A percentile compares a stretch with the other conserved stretches of the same genome.
Evolutionary conservation across 208 protist genomes (phyloP).

Genomic region (Leishmania tropica): DNA sequence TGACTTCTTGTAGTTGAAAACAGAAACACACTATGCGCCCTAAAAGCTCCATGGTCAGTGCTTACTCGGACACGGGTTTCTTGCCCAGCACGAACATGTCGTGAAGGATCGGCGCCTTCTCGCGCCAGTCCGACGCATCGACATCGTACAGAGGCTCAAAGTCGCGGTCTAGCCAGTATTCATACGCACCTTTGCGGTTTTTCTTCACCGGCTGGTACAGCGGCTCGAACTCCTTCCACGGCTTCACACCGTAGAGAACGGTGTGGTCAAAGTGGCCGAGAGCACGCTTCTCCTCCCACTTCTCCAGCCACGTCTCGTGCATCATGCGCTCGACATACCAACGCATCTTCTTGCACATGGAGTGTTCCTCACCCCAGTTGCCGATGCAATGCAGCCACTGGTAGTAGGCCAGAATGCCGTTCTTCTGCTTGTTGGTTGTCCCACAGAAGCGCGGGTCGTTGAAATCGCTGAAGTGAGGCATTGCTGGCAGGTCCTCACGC

Average conservation of each 20-base stretch:
- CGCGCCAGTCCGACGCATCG: constrained; percentile 79
- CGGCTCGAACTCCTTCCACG: constrained; percentile 91
- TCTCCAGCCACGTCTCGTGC: constrained; percentile 86
- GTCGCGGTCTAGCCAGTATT: constrained; percentile 88
- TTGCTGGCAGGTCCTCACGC: constrained; percentile 76
- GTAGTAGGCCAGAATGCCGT: constrained; percentile 90
- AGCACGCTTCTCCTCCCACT: constrained; percentile 89
- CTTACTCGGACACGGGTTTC: constrained; percentile 65
- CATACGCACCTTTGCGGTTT: constrained; percentile 90
- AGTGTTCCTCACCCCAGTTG: constrained; percentile 92
- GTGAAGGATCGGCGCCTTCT: constrained; percentile 88
- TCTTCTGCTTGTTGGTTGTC: constrained; percentile 83
- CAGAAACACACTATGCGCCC: neutral
- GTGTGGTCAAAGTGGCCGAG: constrained; percentile 90
- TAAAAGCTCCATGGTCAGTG: neutral
- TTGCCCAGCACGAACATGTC: constrained; percentile 90
- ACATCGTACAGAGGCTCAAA: constrained; percentile 86
- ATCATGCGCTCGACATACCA: constrained; percentile 92
- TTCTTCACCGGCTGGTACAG: constrained; percentile 90
- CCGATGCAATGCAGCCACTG: constrained; percentile 93
- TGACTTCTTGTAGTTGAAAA: neutral
- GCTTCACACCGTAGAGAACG: constrained; percentile 85
- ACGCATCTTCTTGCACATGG: constrained; percentile 93
- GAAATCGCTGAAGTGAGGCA: constrained; percentile 90
- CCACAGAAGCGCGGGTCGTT: constrained; percentile 79